Evolutionary conservation across 768 basidiomycete species (phyloP).

Genomic region (Rhodocollybia butyracea): DNA sequence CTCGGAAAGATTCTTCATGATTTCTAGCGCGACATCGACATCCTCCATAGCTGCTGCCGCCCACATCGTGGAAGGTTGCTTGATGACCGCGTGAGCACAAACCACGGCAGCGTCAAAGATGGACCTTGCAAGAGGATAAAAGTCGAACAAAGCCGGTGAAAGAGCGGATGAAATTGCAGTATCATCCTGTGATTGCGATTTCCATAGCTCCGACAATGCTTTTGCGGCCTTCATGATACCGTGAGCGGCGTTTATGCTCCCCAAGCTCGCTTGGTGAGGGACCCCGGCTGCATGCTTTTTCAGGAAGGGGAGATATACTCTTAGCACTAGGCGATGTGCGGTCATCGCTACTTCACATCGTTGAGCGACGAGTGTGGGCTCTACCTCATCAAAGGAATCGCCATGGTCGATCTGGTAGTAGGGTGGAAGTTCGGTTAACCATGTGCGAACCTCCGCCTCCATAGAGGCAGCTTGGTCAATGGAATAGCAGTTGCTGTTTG

Average conservation of each 20-base stretch:
- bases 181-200: slow-evolving; percentile 17
- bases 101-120: slow-evolving; percentile 66
- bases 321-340: slow-evolving; percentile 58
- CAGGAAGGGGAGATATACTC: slow-evolving; percentile 68
- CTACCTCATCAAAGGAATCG: slow-evolving; percentile 11
- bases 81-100: slow-evolving; percentile 60
- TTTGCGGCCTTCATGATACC: slow-evolving; percentile 52
- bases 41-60: slow-evolving; percentile 46
- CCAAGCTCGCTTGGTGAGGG: slow-evolving; percentile 48
- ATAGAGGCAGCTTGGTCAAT: slow-evolving; percentile 60
- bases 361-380: slow-evolving; percentile 43
- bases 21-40: slow-evolving; percentile 38
- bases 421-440: slow-evolving; percentile 49
- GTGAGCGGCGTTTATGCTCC: slow-evolving; percentile 65
- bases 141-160: slow-evolving; percentile 47
- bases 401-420: slow-evolving; percentile 38
- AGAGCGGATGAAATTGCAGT: slow-evolving; percentile 9
- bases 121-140: slow-evolving; percentile 57
- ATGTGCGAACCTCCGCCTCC: slow-evolving; percentile 54
- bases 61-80: slow-evolving; percentile 45
- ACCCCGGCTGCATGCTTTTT: slow-evolving; percentile 18
- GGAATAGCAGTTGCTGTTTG: slow-evolving; percentile 38
- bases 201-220: slow-evolving; percentile 38
- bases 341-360: slow-evolving; percentile 59
- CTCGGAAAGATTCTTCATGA: slow-evolving; percentile 30